Evolutionary conservation across 2,329 filamentous ascomycete species (phyloP), one percentile per base, ranked within the genome.

Genomic region (Talaromyces funiculosus): DNA sequence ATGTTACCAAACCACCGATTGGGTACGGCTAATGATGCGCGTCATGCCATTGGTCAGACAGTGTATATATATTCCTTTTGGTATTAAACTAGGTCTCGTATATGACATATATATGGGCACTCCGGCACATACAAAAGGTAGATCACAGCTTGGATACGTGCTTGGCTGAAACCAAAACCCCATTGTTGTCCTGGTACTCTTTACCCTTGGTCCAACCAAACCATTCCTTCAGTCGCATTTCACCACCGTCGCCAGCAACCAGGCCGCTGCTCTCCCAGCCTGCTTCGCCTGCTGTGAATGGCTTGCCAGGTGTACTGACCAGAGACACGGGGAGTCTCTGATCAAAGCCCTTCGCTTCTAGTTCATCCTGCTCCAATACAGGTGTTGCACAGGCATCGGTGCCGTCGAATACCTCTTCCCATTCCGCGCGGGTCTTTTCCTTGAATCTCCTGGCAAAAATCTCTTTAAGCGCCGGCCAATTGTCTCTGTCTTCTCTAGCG

Each of bases 341-440:
- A 33, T 80, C 76, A 63, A 74, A 86, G 0, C 81, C 81, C 20
- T 72, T 76, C n/a, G 72, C 65, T 68, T 90, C 84, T 45, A 96
- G 78, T 75, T 96, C 92, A 0, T 67, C 69, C 65, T 91, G 90
- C 35, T 86, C 86, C 43, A 96, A 78, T 1, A 97, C 90, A 0
- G 93, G 93, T n/a, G 90, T 91, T 64, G 89, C 91, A 73, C 93
- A 97, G 1, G 93, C 93, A 76, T 97, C 93, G 0, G 90, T 94
- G 10, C 89, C 90, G 71, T 96, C 90, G 71, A 97, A 97, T 5
- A 96, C 78, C 3, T 63, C 71, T 75, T 96, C 93, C 93, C 93
- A 97, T 72, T 96, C 88, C 0, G 75, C 71, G 35, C 92, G 82
- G 4, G 88, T 88, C 76, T 86, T 90, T 47, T 78, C 74, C 71